A percentile compares a stretch with the other conserved stretches of the same genome.
These are phyloP conservation scores for Colletotrichum sp. DNA, from an alignment of 2,329 filamentous ascomycete species.

Conservation along the genomic window DNA sequence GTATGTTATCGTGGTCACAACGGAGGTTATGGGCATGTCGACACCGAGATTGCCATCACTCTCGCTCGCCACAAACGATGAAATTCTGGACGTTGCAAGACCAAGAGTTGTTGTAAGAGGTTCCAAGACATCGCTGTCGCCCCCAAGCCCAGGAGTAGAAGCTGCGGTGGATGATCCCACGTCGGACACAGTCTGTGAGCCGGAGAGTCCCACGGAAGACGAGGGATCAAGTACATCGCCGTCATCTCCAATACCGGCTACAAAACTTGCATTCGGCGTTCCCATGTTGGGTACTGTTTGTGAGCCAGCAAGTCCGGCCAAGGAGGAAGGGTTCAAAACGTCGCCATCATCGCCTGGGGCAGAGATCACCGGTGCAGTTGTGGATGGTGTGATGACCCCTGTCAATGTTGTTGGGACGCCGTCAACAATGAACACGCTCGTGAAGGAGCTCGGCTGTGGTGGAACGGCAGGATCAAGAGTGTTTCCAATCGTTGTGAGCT, in stretches of 20 bases:
- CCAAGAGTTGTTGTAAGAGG: neutral
- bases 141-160: neutral
- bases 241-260: neutral
- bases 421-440: neutral
- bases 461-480: neutral
- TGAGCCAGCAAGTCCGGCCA: rapidly evolving
- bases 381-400: neutral
- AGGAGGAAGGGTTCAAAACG: neutral
- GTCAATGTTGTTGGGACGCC: neutral
- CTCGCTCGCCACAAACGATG: rapidly evolving
- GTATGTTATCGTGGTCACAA: neutral
- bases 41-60: neutral
- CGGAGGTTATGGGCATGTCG: neutral
- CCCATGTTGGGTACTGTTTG: neutral
- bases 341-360: neutral
- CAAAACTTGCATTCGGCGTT: neutral
- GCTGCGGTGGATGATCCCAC: neutral
- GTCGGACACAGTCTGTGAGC: neutral
- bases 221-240: neutral
- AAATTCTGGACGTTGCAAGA: neutral
- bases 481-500: neutral
- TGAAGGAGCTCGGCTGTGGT: neutral
- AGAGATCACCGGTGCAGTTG: neutral
- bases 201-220: rapidly evolving
- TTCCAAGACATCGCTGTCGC: neutral